Evolutionary conservation across 1,284 basidiomycete species (phyloP).

Genomic region (Ustilago vetiveriae): DNA sequence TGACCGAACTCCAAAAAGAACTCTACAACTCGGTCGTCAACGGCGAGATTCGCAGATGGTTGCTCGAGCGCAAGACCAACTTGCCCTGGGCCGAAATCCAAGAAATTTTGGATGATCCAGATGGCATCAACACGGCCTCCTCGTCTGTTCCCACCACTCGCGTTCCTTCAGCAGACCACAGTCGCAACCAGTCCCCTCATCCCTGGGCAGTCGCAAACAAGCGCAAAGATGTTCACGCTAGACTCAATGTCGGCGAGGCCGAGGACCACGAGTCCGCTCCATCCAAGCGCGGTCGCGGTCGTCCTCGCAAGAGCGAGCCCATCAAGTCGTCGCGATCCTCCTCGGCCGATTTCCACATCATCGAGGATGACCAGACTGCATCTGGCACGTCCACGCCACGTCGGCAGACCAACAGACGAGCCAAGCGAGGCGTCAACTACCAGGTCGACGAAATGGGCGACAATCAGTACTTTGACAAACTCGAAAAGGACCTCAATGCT

Average conservation of each 20-base stretch:
- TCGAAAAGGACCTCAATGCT: conserved; percentile 34
- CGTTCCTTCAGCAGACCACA: conserved; percentile 22
- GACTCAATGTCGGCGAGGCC: conserved; percentile 4
- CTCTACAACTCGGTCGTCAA: conserved; percentile 76
- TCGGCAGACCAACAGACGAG: conserved; percentile 17
- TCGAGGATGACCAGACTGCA: conserved; percentile 14
- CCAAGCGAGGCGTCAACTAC: conserved; percentile 38
- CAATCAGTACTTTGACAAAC: conserved; percentile 40
- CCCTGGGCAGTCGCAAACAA: conserved; percentile 32
- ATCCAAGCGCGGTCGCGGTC: conserved; percentile 8
- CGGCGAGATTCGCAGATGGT: conserved; percentile 53
- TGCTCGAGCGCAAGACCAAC: conserved; percentile 59
- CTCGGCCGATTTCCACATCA: conserved; percentile 16
- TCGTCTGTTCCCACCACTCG: conserved; percentile 27
- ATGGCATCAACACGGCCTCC: conserved; percentile 37
- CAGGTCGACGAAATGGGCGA: conserved; percentile 48
- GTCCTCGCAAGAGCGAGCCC: conserved; percentile 13
- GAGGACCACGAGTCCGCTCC: neutral
- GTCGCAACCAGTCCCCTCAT: conserved; percentile 28
- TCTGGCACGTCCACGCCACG: conserved; percentile 40
- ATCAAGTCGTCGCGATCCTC: conserved; percentile 16
- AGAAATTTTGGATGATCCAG: conserved; percentile 46
- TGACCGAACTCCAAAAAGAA: conserved; percentile 82
- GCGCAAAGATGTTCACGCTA: conserved; percentile 10
- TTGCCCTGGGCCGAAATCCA: conserved; percentile 49